phyloP scores from a whole-genome alignment of 495 filamentous ascomycete genomes.

The Astrocystis sublimbata region DNA sequence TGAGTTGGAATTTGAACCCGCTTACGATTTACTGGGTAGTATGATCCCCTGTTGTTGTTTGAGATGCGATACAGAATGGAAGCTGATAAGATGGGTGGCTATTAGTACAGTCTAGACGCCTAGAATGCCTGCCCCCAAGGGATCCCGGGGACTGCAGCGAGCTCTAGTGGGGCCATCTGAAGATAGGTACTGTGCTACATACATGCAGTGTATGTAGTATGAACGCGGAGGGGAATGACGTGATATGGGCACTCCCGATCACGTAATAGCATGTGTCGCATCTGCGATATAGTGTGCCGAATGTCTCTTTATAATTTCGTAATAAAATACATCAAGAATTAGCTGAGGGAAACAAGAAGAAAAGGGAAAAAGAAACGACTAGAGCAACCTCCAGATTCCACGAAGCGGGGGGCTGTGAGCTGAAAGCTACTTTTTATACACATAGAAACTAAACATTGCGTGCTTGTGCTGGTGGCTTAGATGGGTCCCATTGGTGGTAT shows the following conservation, averaged over 20 bases:
- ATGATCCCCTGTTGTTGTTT: not conserved
- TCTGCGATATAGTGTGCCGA: too few species aligned
- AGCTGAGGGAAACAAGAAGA: not conserved
- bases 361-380: not conserved
- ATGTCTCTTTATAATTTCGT: too few species aligned
- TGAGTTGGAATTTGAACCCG: too few species aligned
- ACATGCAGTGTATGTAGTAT: too few species aligned
- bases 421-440: too few species aligned
- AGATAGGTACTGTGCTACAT: too few species aligned
- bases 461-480: not conserved
- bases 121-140: not conserved
- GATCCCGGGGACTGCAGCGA: not conserved
- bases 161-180: not conserved
- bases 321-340: not conserved
- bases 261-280: conserved; percentile 1
- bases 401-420: not conserved
- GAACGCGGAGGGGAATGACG: too few species aligned
- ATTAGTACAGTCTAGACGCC: not conserved
- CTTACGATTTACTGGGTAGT: too few species aligned
- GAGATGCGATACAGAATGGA: not conserved
- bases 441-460: too few species aligned
- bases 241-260: conserved; percentile 14
- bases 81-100: not conserved
- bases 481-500: conserved; percentile 7
- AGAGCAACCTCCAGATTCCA: too few species aligned